Conservation (phyloP, 139 green algal species). For the Picochlorum sp. region DNA sequence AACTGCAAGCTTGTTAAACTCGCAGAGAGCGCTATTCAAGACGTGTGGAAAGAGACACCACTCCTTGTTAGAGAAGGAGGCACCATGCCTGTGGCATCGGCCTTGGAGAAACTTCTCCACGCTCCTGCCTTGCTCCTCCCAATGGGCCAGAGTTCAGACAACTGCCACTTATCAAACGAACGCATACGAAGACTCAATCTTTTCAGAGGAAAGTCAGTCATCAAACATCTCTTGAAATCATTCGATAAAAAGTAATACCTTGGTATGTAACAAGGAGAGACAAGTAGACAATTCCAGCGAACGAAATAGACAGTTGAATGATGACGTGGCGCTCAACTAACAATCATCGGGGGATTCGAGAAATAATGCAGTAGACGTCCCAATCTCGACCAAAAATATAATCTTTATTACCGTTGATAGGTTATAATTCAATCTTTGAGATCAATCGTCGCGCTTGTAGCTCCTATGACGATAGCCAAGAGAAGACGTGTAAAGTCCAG, state of each 20-base stretch:
- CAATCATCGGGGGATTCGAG: too few relatives aligned
- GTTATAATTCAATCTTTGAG: too few relatives aligned
- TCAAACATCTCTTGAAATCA: constrained; percentile 58
- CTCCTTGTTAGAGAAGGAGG: constrained; percentile 76
- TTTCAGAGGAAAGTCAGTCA: constrained; percentile 74
- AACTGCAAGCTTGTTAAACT: constrained; percentile 55
- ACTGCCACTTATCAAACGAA: constrained; percentile 84
- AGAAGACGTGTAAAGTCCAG: too few relatives aligned
- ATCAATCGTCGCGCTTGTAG: too few relatives aligned
- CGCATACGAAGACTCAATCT: constrained; percentile 73
- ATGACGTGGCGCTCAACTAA: too few relatives aligned
- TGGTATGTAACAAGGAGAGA: background rate
- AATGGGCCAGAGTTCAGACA: constrained; percentile 82
- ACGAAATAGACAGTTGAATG: too few relatives aligned
- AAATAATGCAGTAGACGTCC: too few relatives aligned
- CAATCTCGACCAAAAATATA: too few relatives aligned
- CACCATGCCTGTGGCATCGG: constrained; percentile 82
- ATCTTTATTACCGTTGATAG: too few relatives aligned
- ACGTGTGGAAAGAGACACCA: constrained; percentile 66
- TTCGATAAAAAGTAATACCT: constrained; percentile 11
- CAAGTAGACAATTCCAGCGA: background rate
- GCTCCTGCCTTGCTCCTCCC: constrained; percentile 85
- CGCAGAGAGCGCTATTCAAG: constrained; percentile 59
- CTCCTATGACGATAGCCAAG: too few relatives aligned
- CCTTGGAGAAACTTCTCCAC: constrained; percentile 76